Evolutionary conservation across 2,329 filamentous ascomycete species (phyloP), one percentile per base, ranked within the genome.

Genomic region (Alternaria panax): DNA sequence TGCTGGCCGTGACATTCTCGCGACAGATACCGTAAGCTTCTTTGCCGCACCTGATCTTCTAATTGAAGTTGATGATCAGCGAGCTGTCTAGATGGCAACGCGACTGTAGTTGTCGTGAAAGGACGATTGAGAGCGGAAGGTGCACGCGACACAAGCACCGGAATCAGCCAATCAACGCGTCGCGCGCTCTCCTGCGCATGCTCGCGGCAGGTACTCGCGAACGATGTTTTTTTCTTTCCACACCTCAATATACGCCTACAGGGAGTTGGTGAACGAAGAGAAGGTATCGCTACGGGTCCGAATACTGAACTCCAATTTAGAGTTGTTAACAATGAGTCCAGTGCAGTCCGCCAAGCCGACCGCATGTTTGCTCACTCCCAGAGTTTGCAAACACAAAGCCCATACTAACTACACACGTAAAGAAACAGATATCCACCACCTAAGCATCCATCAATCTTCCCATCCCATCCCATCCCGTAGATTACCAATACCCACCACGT

Each of bases 1-100:
- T 18, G 72, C 67, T 8, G 81, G 78, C 34, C 81, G 74, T 18
- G 81, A 82, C 77, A 81, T 81, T 1, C 18, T 61, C 42, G 7
- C 14, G 22, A n/a, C 1, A 16, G 16, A 36, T 25, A 34, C 9
- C 4, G 14, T 18, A 6, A 4, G 14, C 4, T 36, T 34, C 14
- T 48, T n/a, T 48, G 28, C 20, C 25, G 32, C 20, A 4, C 20
- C 7, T 14, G 20, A 7, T 30, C 5, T 36, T 6, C 8, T 16
- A 34, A 11, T 48, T 16, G 20, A 48, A 22, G 5, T 52, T 40
- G 7, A 11, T 53, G 18, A 18, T 7, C 18, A 25, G n/a, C 11
- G 20, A 16, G 12, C 14, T 18, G 7, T n/a, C 3, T 5, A 14
- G 22, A 14, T 8, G 22, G 16, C 24, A 20, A 20, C 27, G 45